Evolutionary conservation across 2,329 filamentous ascomycete species (phyloP), one percentile per base, ranked within the genome.

Genomic region (Penicillium sp.): DNA sequence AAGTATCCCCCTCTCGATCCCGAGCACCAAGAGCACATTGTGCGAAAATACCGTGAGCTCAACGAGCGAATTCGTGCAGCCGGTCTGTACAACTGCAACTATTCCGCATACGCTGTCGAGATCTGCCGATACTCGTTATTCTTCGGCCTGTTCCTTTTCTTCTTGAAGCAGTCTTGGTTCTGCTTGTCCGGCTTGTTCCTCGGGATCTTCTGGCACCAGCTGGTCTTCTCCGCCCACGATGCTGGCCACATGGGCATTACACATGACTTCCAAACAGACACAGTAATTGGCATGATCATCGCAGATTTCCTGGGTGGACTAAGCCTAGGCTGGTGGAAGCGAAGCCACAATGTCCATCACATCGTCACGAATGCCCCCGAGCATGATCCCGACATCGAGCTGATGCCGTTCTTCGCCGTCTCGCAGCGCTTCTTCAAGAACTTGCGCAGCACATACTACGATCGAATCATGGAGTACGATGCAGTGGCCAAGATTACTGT

Each of bases 211-310:
- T 98, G 95, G 94, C 95, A 98, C 72, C 95, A 98, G 74, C 83
- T 98, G 25, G 90, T 94, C 54, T 99, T 99, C 73, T 88, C 89
- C 1, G 95, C 91, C 61, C 95, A 99, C 75, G 95, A 99, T 81
- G 91, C 94, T 52, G 93, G 92, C 5, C 95, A 99, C 76, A 96
- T 97, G 90, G 94, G 91, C 65, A 96, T 99, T 69, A 99, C 95
- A 2, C 94, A 98, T 76, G 83, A 89, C 73, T 98, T 93, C 74
- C 87, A 90, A 51, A 77, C 87, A 38, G 95, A 99, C 75, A 90
- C 89, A 1, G 82, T 89, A 52, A 91, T 99, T 63, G 94, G 92
- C 52, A 96, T 98, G 71, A 79, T 96, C 64, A 90, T 97, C 69
- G 92, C 93, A 54, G 90, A 96, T 74, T 98, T 90, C 69, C 80